Base-by-base conservation (phyloP, 805 yeast genomes). In the Teunomyces stri region DNA sequence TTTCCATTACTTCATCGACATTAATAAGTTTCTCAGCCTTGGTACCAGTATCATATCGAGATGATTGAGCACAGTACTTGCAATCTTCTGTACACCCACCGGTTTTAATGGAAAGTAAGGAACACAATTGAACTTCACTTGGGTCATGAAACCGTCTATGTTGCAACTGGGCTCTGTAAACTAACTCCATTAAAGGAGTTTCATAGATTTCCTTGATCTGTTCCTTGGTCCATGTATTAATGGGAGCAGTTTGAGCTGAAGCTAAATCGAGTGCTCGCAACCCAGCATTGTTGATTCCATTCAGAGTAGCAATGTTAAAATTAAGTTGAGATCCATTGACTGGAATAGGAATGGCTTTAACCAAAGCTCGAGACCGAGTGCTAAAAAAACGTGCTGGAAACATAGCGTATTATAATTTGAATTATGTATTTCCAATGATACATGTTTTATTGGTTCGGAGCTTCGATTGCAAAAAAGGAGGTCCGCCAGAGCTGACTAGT, bases 71-170 rank as follows among this genome's bases (percentile, higher is more conserved):
- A 66, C 94, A 87, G 64, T 87, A 87, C 57, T 81, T 82, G 61
- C 94, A 87, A 61, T 87, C 91, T 57, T 87, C 94, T 2, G 89
- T 73, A 60, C 94, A 86, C 1, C 94, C 92, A 44, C 94, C 94
- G 1, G 86, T 77, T 59, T 87, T 87, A 61, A 87, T 85, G 50
- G 81, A 82, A 69, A 86, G 73, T 54, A 87, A 70, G 2, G 92
- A 85, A 65, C 94, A 87, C 44, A 87, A 70, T 60, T 87, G 94
- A 21, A 86, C 84, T 58, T 85, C 82, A 0, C 71, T 57, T 1
- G 90, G 88, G 51, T 85, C 81, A 58, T 87, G 89, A 65, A 75
- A 78, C 49, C 70, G 74, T 35, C 90, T 66, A 60, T 87, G 92
- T 48, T 84, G 86, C 7, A 76, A 54, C 54, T 84, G 89, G 0